phyloP scores from a whole-genome alignment of 371 early-diverging fungal species.

The Mortierella sp. region DNA sequence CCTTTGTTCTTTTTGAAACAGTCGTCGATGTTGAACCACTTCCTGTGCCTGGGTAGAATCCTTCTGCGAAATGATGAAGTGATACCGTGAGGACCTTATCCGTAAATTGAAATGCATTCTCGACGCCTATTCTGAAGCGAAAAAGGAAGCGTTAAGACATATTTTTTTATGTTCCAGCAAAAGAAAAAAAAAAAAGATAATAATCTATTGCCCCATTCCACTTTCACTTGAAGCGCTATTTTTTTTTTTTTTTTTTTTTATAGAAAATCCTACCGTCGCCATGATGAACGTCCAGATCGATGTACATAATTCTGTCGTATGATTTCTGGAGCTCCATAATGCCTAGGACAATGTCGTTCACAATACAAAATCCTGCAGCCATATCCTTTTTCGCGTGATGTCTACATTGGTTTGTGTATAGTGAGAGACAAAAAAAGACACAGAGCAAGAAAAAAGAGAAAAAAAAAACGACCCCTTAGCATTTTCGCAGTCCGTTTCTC shows the following conservation, averaged over 20 bases:
- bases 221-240: no score
- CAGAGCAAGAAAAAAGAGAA: background rate
- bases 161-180: background rate
- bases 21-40: slow-evolving; percentile 65
- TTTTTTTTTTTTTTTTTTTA: background rate
- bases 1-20: slow-evolving; percentile 54
- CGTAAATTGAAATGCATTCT: slow-evolving; percentile 82
- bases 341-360: slow-evolving; percentile 93
- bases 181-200: no score
- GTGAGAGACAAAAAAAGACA: no score
- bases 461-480: background rate
- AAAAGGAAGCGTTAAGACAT: background rate
- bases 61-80: slow-evolving; percentile 83
- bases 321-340: slow-evolving; percentile 80
- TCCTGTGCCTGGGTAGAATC: slow-evolving; percentile 88
- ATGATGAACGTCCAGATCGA: slow-evolving; percentile 95
- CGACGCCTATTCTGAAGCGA: slow-evolving; percentile 67
- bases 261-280: slow-evolving; percentile 78
- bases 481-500: no score
- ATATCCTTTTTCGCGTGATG: slow-evolving; percentile 86
- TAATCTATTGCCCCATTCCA: background rate
- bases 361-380: slow-evolving; percentile 93
- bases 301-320: slow-evolving; percentile 79
- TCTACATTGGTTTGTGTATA: slow-evolving; percentile 22
- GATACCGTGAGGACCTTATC: slow-evolving; percentile 89